Base-by-base conservation (phyloP, 2,329 filamentous ascomycete genomes). In the Pestalotiopsis sp. region DNA sequence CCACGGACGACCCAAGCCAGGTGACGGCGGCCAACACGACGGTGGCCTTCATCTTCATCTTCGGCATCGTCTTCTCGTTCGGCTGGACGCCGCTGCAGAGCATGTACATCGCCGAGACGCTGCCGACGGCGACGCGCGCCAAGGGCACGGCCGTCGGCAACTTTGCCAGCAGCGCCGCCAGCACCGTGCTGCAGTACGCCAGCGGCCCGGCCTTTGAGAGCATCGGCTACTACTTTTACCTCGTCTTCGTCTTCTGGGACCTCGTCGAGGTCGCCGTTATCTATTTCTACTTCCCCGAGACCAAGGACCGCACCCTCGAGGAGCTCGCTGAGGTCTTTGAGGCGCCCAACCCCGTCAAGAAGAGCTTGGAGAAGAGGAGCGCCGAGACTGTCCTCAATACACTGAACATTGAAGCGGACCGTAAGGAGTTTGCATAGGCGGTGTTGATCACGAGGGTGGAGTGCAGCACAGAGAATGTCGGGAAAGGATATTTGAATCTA, bases 1-100 rank as follows among this genome's bases (percentile, higher is more conserved):
- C 82, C 0, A 76, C 77, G 0, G 81, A 81, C 9, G 72, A 82
- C 23, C 75, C 77, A 1, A 70, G 72, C 20, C 78, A 82, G 55
- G 65, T 68, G 0, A 73, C 79, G 0, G 81, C 82, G 0, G 82
- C 83, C 23, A 83, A 84, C 69, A 77, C 80, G 0, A 83, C 83
- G 7, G 81, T 86, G 3, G 84, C 84, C 7, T 84, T 87, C 69
- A 85, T 88, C 59, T 87, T 85, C 72, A 78, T 87, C 7, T 87
- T 87, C 57, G 84, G 84, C 3, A 82, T 85, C 38, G 82, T 84
- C 1, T 87, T 86, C 73, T 85, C 82, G 0, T 83, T 86, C 27
- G 84, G 84, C 1, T 86, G 82, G 82, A 87, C 84, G 0, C 84
- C 85, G 0, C 76, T 86, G 6, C 83, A 86, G 67, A 80, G 79